phyloP scores from a whole-genome alignment of 192 early-diverging fungal species.

The Entophlyctis luteolus region DNA sequence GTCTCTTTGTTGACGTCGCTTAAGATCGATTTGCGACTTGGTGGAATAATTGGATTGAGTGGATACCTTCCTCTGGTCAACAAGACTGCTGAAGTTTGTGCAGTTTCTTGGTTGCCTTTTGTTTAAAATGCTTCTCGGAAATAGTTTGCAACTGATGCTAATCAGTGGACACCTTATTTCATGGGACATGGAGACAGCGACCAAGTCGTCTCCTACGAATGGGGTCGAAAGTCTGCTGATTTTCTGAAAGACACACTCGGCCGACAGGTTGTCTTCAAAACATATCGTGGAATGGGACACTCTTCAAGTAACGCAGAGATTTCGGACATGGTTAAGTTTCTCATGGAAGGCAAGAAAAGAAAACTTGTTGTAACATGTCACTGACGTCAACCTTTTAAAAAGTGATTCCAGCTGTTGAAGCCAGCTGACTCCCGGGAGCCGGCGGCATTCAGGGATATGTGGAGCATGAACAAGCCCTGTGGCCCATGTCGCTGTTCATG shows the following conservation, averaged over 20 bases:
- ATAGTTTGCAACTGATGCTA: conserved; percentile 4
- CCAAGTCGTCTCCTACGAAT: conserved; percentile 64
- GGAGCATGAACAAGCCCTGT: no score
- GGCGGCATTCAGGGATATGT: no score
- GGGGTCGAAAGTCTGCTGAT: conserved; percentile 66
- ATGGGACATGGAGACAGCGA: conserved; percentile 83
- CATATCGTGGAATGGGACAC: conserved; percentile 80
- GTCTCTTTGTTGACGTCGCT: conserved; percentile 69
- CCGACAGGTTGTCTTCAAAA: conserved; percentile 70
- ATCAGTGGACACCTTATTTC: conserved; percentile 67
- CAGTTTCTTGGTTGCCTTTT: no score
- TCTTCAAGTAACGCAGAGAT: conserved; percentile 65
- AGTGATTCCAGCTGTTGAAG: no score
- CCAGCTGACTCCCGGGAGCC: no score
- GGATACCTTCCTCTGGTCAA: conserved; percentile 71
- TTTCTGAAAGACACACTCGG: conserved; percentile 50
- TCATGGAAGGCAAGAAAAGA: conserved; percentile 43
- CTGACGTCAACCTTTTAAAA: no score
- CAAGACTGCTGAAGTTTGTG: conserved; percentile 34
- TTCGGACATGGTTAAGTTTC: conserved; percentile 61
- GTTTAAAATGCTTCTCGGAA: background rate
- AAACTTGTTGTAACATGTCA: no score
- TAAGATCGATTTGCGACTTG: conserved; percentile 65
- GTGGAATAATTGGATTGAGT: conserved; percentile 69
- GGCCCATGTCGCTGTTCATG: no score